phyloP scores from a whole-genome alignment of 1,284 basidiomycete species.

The Leccinum proliferum region DNA sequence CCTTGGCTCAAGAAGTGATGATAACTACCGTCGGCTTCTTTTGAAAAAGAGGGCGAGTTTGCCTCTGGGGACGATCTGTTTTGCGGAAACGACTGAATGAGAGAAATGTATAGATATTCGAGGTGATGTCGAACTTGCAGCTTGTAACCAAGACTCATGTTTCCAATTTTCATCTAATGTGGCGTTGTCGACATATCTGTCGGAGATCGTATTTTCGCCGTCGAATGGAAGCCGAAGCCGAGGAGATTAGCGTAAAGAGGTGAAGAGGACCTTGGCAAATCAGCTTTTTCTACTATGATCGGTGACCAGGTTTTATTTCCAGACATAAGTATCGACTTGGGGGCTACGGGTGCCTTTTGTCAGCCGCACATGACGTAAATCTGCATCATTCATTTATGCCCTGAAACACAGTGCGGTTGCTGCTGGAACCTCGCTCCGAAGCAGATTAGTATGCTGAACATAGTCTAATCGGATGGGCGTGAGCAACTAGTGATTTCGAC shows the following conservation, averaged over 20 bases:
- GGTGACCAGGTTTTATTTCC: background rate
- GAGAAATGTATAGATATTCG: background rate
- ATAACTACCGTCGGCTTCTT: slow-evolving; percentile 1
- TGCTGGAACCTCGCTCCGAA: background rate
- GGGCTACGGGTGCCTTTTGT: slow-evolving; percentile 1
- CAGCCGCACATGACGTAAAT: slow-evolving; percentile 11
- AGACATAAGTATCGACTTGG: slow-evolving; percentile 4
- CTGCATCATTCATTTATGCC: slow-evolving; percentile 3
- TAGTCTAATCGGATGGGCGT: slow-evolving; percentile 17
- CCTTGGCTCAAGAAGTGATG: too few relatives aligned
- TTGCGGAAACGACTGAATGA: background rate
- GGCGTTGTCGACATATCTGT: background rate
- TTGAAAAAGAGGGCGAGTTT: slow-evolving; percentile 1
- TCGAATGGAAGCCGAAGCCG: background rate
- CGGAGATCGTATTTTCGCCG: background rate
- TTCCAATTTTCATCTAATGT: background rate
- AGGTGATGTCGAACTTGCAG: background rate
- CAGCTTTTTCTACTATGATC: background rate
- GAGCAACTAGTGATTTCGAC: slow-evolving; percentile 16
- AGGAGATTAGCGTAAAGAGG: background rate
- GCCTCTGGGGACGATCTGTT: background rate
- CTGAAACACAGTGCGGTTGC: slow-evolving; percentile 6
- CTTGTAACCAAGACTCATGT: background rate
- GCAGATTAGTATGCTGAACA: background rate
- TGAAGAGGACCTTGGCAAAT: background rate